Percentiles rank a stretch among this genome's conserved stretches.
phyloP scores from a whole-genome alignment of 352 stramenopile species.

The Phytophthora citricola region DNA sequence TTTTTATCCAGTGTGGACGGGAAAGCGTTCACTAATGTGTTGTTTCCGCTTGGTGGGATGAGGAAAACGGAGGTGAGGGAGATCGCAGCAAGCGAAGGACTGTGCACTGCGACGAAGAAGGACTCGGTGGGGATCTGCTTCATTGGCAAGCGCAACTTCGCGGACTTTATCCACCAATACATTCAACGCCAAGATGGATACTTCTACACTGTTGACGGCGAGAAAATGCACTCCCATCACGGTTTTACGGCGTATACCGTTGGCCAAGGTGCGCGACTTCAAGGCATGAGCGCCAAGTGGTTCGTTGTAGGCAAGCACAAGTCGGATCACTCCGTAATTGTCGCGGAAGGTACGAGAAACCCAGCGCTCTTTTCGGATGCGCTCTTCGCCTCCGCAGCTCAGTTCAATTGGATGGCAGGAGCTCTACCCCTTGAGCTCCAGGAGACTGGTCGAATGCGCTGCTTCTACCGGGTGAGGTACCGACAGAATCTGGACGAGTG shows the following conservation, averaged over 20 bases:
- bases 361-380: constrained; percentile 90
- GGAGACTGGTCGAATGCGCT: constrained; percentile 54
- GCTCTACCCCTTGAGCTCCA: constrained; percentile 49
- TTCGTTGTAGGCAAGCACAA: constrained; percentile 88
- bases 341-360: constrained; percentile 92
- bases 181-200: constrained; percentile 71
- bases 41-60: constrained; percentile 96
- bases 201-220: constrained; percentile 82
- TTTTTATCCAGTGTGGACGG: constrained; percentile 93
- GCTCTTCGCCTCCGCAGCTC: constrained; percentile 70
- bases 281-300: constrained; percentile 91
- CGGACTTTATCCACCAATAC: constrained; percentile 95
- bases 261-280: constrained; percentile 92
- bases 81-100: constrained; percentile 79
- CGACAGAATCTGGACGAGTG: constrained; percentile 74
- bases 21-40: constrained; percentile 79
- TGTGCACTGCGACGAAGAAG: constrained; percentile 93
- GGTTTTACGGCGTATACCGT: constrained; percentile 93
- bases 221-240: constrained; percentile 75
- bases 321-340: constrained; percentile 74
- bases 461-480: constrained; percentile 85
- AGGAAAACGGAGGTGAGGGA: constrained; percentile 92
- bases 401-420: constrained; percentile 93
- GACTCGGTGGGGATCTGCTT: constrained; percentile 99
- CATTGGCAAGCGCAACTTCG: constrained; percentile 95